Base-by-base conservation (phyloP, 2,329 filamentous ascomycete species). In the Diaporthe sp. region DNA sequence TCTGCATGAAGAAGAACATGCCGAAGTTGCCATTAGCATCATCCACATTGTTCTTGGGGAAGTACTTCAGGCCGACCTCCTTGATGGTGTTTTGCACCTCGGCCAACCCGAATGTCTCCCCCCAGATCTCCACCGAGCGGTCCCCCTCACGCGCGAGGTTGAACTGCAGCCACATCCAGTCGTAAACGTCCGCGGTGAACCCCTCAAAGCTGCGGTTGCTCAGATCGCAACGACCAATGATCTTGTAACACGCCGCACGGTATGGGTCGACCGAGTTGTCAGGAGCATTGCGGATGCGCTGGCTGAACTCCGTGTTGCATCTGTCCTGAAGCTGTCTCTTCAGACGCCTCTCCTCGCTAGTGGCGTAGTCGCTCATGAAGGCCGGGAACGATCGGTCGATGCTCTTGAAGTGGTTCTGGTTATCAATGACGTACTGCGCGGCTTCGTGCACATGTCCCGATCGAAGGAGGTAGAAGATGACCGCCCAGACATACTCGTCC, bases 211-310 rank as follows among this genome's bases (percentile, higher is more conserved):
- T 91, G 77, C 92, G 90, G 83, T 92, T 92, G 81, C 86, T 87
- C 37, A 94, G 85, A 80, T 93, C 92, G 79, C 92, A 93, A 61
- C 92, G 95, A 61, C 97, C 97, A 80, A 99, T 94, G 77, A 99
- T 93, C 88, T 99, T 98, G 89, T 98, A 98, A 84, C 97, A 98
- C 65, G 96, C 96, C 92, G 98, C 96, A 72, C 95, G 93, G 86
- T 97, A 99, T 37, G 97, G 97, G 83, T 99, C 97, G 78, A 97
- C 92, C 1, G 94, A 94, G 82, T 96, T 93, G 75, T 97, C 94
- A 0, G 95, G 94, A 0, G 94, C 94, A 80, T 97, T 95, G 78
- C 95, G 93, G 37, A 93, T 90, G 61, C 95, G 93, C 82, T 97
- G 94, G 71, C 94, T 94, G 84, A 97, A 98, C 82, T 98, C 96